Conservation (phyloP, 1,284 basidiomycete genomes). For the Xanthoconium separans region DNA sequence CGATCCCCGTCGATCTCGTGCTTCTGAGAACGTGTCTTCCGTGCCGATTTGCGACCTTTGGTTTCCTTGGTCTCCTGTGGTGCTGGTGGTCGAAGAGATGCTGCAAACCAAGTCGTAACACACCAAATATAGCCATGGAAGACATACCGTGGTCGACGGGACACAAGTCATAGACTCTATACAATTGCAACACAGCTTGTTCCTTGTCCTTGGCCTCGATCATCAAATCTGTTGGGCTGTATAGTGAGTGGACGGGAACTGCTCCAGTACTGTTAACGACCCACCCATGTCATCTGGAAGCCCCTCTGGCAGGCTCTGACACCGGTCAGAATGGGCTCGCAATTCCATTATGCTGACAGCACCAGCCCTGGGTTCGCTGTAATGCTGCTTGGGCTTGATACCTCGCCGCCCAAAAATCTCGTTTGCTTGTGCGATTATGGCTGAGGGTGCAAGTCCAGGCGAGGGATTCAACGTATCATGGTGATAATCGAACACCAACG, state of each 20-base stretch:
- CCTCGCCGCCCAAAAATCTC: conserved; percentile 74
- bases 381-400: conserved; percentile 87
- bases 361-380: conserved; percentile 77
- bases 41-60: conserved; percentile 51
- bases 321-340: conserved; percentile 83
- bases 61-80: conserved; percentile 48
- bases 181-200: conserved; percentile 86
- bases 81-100: conserved; percentile 54
- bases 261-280: conserved; percentile 10
- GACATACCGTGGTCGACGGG: conserved; percentile 59
- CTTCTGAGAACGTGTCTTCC: conserved; percentile 27
- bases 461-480: conserved; percentile 75
- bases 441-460: conserved; percentile 45
- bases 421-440: conserved; percentile 70
- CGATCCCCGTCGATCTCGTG: conserved; percentile 3
- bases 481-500: conserved; percentile 81
- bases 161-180: conserved; percentile 73
- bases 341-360: conserved; percentile 79
- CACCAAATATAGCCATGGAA: background rate
- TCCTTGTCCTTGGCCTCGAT: conserved; percentile 94
- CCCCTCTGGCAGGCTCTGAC: conserved; percentile 61
- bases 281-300: conserved; percentile 67
- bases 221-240: conserved; percentile 68
- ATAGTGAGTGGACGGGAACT: background rate
- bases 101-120: conserved; percentile 17